Evolutionary conservation across 1,284 basidiomycete genomes (phyloP), one percentile per base, ranked within the genome.

Genomic region (Pseudozyma hubeiensis): DNA sequence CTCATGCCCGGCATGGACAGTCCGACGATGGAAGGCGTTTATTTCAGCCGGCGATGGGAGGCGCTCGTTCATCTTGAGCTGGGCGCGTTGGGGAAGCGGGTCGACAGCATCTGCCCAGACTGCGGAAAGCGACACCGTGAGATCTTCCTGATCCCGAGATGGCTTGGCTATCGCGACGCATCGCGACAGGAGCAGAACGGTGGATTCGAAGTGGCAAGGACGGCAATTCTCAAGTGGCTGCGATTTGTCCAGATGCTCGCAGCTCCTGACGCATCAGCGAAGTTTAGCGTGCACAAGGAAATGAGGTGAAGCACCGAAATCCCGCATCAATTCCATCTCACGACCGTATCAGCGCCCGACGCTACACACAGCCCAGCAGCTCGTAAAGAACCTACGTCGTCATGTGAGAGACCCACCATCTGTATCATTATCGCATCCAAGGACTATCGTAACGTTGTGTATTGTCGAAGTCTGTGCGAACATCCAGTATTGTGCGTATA

Each of bases 31-130:
- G 35, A 49, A 0, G 78, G 76, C 14, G 51, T 71, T 2, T 30
- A 17, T 8, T 55, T 64, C 24, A 69, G 64, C n/a, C 72, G 70
- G 37, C 72, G 68, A 7, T 80, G 78, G 78, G 78, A 80, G 19
- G 39, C 54, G 19, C 73, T 80, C 6, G 53, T 70, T 9, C 77
- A 80, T 41, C 45, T 75, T 14, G 76, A 80, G 54, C 57, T 80
- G 7, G 37, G 14, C 3, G 62, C 63, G 3, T 17, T 71, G 4
- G 74, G 68, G 2, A 31, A 45, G 7, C 47, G 69, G 31, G 39
- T 76, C 19, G 45, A 65, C 37, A 64, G 71, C 16, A 33, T 13
- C 1, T 80, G 78, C 17, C 31, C n/a, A 3, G 76, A 80, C 53
- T 80, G 78, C 46, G 64, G 69, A 0, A 49, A 16, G 4, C 47